These are phyloP conservation scores for Toxicodendron radicans DNA, from an alignment of 345 rosid species.

Conservation along the genomic window DNA sequence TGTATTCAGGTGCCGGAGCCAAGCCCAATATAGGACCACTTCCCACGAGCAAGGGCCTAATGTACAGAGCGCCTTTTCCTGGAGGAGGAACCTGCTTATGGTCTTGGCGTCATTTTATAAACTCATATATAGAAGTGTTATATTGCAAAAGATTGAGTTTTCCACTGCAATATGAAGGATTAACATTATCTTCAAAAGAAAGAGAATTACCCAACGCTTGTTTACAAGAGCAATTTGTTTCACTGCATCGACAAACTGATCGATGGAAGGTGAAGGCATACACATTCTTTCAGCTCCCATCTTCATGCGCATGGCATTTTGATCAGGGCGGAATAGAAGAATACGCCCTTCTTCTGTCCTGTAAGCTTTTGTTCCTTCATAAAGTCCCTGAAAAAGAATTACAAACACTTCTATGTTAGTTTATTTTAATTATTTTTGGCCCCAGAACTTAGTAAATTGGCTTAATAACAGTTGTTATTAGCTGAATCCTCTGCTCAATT, in stretches of 20 bases:
- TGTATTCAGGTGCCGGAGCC: slow-evolving; percentile 71
- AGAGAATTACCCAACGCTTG: slow-evolving; percentile 67
- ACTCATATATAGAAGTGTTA: neutral
- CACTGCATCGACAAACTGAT: slow-evolving; percentile 71
- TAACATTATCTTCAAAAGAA: too few relatives aligned
- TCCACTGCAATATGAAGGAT: neutral
- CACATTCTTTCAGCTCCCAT: slow-evolving; percentile 83
- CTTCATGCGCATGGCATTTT: slow-evolving; percentile 68
- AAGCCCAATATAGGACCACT: slow-evolving; percentile 71
- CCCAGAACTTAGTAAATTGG: too few relatives aligned
- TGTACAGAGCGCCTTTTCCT: slow-evolving; percentile 75
- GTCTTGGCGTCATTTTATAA: neutral
- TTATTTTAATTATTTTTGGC: neutral
- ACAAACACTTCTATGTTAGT: neutral
- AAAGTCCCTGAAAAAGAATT: slow-evolving; percentile 51
- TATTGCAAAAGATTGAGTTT: neutral
- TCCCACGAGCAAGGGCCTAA: slow-evolving; percentile 83
- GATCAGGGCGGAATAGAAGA: slow-evolving; percentile 72
- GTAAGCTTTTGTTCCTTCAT: slow-evolving; percentile 81
- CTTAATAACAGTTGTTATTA: too few relatives aligned
- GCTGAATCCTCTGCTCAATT: neutral
- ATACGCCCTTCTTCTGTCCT: slow-evolving; percentile 66
- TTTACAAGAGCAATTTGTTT: slow-evolving; percentile 69
- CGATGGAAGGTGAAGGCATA: slow-evolving; percentile 76
- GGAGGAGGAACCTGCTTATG: slow-evolving; percentile 72